Evolutionary conservation across 441 rosid species (phyloP).

Genomic region (Raphanus hybrid): DNA sequence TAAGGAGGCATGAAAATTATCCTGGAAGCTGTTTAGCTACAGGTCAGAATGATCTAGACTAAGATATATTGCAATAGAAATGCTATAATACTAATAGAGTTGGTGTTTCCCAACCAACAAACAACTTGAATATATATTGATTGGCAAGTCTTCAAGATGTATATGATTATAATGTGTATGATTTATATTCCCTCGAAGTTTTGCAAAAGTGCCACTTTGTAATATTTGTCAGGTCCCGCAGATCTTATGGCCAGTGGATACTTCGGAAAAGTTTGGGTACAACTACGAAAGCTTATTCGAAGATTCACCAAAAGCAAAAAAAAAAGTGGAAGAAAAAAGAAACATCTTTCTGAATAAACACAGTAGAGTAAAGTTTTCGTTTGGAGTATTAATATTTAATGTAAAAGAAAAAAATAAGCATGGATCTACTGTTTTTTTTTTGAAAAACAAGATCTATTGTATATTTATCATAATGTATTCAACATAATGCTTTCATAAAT

Average conservation of each 20-base stretch:
- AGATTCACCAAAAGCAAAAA: constrained; percentile 41
- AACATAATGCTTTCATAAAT: background rate
- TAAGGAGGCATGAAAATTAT: background rate
- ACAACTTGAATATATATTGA: background rate
- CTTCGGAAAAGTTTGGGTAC: constrained; percentile 33
- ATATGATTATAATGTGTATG: constrained; percentile 31
- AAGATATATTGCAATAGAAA: background rate
- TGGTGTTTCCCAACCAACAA: background rate
- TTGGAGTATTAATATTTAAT: constrained; percentile 33
- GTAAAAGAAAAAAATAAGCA: background rate
- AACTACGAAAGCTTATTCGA: constrained; percentile 37
- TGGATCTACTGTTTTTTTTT: background rate
- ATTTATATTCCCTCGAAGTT: constrained; percentile 33
- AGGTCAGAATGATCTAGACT: background rate
- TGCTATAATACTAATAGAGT: background rate
- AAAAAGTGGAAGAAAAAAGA: constrained; percentile 16
- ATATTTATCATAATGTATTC: background rate
- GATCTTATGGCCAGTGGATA: constrained; percentile 42
- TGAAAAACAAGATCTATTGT: background rate
- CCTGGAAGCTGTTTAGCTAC: background rate
- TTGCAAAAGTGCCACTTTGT: constrained; percentile 27
- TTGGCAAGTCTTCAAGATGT: background rate
- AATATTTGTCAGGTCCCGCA: constrained; percentile 33
- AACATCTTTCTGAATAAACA: constrained; percentile 24
- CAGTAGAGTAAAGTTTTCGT: constrained; percentile 32